These are phyloP conservation scores for Globisporangium canariense DNA, from an alignment of 352 stramenopile genomes.

Conservation along the genomic window DNA sequence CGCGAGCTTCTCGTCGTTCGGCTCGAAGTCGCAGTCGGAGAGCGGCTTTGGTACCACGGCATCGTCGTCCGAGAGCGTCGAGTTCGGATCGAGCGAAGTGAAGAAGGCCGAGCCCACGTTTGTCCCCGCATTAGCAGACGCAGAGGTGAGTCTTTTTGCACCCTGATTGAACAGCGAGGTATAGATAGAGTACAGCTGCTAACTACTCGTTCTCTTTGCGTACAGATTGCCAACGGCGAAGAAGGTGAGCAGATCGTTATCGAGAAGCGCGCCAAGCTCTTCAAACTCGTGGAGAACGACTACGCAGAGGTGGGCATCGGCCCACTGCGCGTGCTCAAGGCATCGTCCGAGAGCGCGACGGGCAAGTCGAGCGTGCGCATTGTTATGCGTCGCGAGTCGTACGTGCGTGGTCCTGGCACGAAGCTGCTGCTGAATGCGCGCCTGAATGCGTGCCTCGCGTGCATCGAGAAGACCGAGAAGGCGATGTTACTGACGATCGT, in stretches of 20 bases:
- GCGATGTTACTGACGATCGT: conserved; percentile 65
- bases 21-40: conserved; percentile 31
- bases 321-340: conserved; percentile 61
- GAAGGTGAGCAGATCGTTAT: conserved; percentile 67
- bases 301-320: conserved; percentile 77
- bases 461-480: conserved; percentile 75
- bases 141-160: conserved; percentile 37
- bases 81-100: conserved; percentile 37
- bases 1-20: conserved; percentile 59
- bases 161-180: neutral
- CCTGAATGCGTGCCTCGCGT: conserved; percentile 57
- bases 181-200: neutral
- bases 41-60: conserved; percentile 40
- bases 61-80: conserved; percentile 36
- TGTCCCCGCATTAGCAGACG: conserved; percentile 57
- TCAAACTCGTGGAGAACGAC: conserved; percentile 71
- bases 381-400: conserved; percentile 81
- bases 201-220: neutral
- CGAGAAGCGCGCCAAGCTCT: conserved; percentile 81
- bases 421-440: conserved; percentile 76
- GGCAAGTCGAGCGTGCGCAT: conserved; percentile 51
- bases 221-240: conserved; percentile 53
- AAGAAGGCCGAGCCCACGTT: conserved; percentile 46
- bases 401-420: conserved; percentile 61
- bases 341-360: conserved; percentile 33